Conservation (phyloP, 1,284 basidiomycete species). For the Erythrobasidium hasegawianum region DNA sequence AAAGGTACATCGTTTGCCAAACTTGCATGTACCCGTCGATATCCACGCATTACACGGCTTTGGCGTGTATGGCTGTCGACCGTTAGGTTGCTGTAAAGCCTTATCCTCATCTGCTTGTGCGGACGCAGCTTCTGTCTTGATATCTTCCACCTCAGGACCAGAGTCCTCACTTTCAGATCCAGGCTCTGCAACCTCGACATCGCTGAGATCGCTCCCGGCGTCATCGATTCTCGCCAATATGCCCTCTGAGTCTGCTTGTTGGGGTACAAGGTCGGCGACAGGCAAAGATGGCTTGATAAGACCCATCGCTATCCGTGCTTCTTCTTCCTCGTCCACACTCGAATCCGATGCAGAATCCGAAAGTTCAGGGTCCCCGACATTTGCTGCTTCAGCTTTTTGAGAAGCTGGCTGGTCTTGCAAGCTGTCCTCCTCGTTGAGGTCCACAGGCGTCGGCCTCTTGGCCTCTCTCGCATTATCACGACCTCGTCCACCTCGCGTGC, state of each 20-base stretch:
- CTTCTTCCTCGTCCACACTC: constrained; percentile 1
- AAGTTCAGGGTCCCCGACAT: not conserved
- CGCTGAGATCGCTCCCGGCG: not conserved
- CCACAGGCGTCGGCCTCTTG: too few relatives aligned
- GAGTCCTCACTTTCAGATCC: not conserved
- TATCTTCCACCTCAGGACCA: not conserved
- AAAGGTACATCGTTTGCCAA: constrained; percentile 27
- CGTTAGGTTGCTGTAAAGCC: too few relatives aligned
- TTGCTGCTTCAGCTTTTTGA: not conserved
- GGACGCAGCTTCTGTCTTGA: not conserved
- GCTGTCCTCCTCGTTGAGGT: not conserved
- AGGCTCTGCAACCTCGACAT: not conserved
- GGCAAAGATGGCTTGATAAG: too few relatives aligned
- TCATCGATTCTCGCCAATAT: not conserved
- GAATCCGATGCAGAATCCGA: not conserved
- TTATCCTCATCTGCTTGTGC: not conserved
- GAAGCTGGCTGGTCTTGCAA: not conserved
- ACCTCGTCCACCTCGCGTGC: not conserved
- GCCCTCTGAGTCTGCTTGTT: constrained; percentile 10
- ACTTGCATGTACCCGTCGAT: constrained; percentile 20
- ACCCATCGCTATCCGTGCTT: not conserved
- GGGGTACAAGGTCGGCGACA: not conserved
- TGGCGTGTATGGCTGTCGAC: not conserved
- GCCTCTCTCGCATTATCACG: not conserved
- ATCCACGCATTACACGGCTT: constrained; percentile 12